A percentile compares a stretch with the other conserved stretches of the same genome.
These are phyloP conservation scores for Microthlaspi erraticum DNA, from an alignment of 345 rosid genomes.

Conservation along the genomic window DNA sequence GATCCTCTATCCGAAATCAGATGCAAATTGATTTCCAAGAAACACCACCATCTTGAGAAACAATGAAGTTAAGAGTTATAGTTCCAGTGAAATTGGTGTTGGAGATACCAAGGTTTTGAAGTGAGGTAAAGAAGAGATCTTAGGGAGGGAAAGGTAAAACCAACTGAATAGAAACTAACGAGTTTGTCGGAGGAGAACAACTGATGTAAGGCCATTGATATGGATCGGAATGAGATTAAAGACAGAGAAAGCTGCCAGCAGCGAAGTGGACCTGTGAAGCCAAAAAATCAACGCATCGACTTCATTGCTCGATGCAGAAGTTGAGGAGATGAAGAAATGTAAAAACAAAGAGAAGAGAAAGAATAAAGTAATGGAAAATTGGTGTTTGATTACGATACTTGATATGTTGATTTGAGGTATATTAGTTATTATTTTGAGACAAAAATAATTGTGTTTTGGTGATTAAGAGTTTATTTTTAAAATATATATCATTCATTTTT, in stretches of 20 bases:
- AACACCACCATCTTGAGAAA: too few relatives aligned
- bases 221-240: slow-evolving; percentile 71
- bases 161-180: too few relatives aligned
- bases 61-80: too few relatives aligned
- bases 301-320: slow-evolving; percentile 53
- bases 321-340: slow-evolving; percentile 32
- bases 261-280: slow-evolving; percentile 53
- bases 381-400: too few relatives aligned
- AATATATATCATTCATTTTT: too few relatives aligned
- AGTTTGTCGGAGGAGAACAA: slow-evolving; percentile 50
- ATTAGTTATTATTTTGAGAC: too few relatives aligned
- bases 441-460: too few relatives aligned
- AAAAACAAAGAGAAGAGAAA: slow-evolving; percentile 31
- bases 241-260: slow-evolving; percentile 50
- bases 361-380: slow-evolving; percentile 13
- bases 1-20: too few relatives aligned
- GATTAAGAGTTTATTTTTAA: too few relatives aligned
- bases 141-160: slow-evolving; percentile 66
- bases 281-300: slow-evolving; percentile 55
- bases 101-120: slow-evolving; percentile 59
- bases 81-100: slow-evolving; percentile 69
- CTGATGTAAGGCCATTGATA: slow-evolving; percentile 69
- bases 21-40: too few relatives aligned
- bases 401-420: too few relatives aligned
- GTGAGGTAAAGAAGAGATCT: slow-evolving; percentile 58